Percentiles rank a stretch among this genome's conserved stretches.
phyloP scores from a whole-genome alignment of 108 stramenopile species.

The Cylindrotheca closterium region DNA sequence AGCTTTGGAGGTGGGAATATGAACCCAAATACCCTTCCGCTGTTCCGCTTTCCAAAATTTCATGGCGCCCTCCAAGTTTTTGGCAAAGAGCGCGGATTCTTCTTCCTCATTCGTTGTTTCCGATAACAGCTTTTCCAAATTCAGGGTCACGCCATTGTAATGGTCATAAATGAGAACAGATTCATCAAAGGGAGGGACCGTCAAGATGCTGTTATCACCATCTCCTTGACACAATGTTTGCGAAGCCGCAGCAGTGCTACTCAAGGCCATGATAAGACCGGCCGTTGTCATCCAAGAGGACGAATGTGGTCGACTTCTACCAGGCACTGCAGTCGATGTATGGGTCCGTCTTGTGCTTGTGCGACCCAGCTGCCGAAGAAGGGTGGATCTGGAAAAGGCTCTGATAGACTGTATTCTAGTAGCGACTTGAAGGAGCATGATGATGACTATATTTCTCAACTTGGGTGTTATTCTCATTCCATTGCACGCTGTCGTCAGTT shows the following conservation, averaged over 20 bases:
- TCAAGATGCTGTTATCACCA: neutral
- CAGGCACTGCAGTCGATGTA: too few species aligned
- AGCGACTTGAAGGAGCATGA: too few species aligned
- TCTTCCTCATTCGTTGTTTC: neutral
- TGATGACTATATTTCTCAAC: too few species aligned
- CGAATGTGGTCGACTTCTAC: too few species aligned
- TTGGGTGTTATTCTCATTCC: too few species aligned
- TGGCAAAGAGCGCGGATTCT: neutral
- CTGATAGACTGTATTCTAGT: too few species aligned
- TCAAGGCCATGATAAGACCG: neutral
- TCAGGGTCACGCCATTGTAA: conserved; percentile 74
- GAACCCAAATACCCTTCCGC: conserved; percentile 77
- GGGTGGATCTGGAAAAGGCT: too few species aligned
- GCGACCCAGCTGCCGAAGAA: too few species aligned
- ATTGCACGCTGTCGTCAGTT: too few species aligned
- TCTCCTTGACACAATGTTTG: neutral
- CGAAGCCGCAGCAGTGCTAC: neutral
- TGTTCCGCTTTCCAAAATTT: conserved; percentile 49
- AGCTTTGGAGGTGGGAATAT: conserved; percentile 29
- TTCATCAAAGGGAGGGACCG: conserved; percentile 53
- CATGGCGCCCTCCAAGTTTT: conserved; percentile 30
- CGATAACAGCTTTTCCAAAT: conserved; percentile 22
- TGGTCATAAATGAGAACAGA: conserved; percentile 52
- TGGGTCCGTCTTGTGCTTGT: too few species aligned
- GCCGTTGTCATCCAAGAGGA: neutral